Percentiles rank a stretch among this genome's conserved stretches.
Conservation (phyloP, 495 filamentous ascomycete species). For the Chaetomium cochliodes region DNA sequence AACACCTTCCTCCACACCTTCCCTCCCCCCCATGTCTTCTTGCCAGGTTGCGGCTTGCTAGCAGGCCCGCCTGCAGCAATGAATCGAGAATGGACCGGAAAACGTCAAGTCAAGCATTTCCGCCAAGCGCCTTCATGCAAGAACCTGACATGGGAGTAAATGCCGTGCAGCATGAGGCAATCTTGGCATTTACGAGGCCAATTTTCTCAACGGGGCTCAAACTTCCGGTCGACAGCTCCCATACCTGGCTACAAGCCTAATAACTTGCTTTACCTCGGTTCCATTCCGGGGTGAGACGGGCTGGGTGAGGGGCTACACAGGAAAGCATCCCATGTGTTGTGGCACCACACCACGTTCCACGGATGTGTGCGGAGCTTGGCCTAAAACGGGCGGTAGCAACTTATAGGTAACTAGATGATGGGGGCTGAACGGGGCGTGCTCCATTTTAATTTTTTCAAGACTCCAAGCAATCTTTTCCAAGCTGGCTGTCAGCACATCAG, state of each 20-base stretch:
- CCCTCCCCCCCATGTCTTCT: background rate
- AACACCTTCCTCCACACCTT: too few relatives aligned
- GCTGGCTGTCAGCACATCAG: background rate
- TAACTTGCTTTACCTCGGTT: background rate
- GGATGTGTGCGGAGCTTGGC: too few relatives aligned
- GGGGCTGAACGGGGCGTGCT: too few relatives aligned
- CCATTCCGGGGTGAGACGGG: background rate
- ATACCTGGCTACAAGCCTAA: background rate
- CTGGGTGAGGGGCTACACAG: background rate
- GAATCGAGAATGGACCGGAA: background rate
- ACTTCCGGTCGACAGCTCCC: background rate
- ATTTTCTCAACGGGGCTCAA: conserved; percentile 6
- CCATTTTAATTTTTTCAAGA: background rate
- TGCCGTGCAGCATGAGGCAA: conserved; percentile 10
- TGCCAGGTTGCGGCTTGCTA: background rate
- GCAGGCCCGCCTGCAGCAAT: background rate
- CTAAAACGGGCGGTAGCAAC: too few relatives aligned
- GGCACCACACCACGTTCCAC: too few relatives aligned
- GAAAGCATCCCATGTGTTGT: too few relatives aligned
- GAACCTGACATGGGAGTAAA: background rate
- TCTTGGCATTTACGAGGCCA: conserved; percentile 11
- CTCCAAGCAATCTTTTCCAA: background rate
- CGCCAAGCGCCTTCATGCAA: conserved; percentile 9
- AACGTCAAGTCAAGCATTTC: conserved; percentile 14
- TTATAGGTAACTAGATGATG: too few relatives aligned